phyloP scores from a whole-genome alignment of 2,329 filamentous ascomycete species.

The Knufia petricola region DNA sequence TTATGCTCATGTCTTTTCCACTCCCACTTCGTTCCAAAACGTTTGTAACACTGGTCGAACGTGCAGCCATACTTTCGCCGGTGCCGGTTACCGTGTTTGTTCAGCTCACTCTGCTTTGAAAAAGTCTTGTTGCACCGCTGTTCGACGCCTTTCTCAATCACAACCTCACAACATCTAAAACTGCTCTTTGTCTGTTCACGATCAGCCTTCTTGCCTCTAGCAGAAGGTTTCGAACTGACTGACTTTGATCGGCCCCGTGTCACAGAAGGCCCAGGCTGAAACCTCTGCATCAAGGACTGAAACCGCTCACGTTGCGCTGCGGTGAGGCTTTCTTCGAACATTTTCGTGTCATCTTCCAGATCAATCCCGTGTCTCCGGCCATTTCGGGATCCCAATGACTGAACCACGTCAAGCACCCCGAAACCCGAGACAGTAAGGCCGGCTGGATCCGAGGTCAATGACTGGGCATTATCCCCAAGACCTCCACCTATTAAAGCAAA shows the following conservation, averaged over 20 bases:
- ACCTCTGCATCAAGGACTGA: no score
- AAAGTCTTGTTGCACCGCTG: slow-evolving; percentile 15
- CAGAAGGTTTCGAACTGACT: not conserved
- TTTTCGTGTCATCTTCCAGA: no score
- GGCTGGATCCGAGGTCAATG: not conserved
- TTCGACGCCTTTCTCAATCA: not conserved
- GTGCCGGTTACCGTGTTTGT: slow-evolving; percentile 79
- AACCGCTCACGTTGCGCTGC: no score
- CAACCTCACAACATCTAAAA: not conserved
- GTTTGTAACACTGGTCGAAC: slow-evolving; percentile 56
- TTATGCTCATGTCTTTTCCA: slow-evolving; percentile 85
- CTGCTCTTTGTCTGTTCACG: not conserved
- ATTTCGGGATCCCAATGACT: no score
- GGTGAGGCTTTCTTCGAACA: no score
- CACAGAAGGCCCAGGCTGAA: not conserved
- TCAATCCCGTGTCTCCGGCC: no score
- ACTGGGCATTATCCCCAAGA: not conserved
- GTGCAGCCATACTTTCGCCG: slow-evolving; percentile 75
- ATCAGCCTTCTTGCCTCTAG: slow-evolving; percentile 1
- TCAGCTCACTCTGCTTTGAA: slow-evolving; percentile 30
- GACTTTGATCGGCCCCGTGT: not conserved
- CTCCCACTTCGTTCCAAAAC: slow-evolving; percentile 86
- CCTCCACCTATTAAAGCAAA: not conserved
- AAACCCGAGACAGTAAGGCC: no score
- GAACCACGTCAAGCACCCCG: no score